Conservation (phyloP, 345 rosid species). For the Eutrema yunnanense region DNA sequence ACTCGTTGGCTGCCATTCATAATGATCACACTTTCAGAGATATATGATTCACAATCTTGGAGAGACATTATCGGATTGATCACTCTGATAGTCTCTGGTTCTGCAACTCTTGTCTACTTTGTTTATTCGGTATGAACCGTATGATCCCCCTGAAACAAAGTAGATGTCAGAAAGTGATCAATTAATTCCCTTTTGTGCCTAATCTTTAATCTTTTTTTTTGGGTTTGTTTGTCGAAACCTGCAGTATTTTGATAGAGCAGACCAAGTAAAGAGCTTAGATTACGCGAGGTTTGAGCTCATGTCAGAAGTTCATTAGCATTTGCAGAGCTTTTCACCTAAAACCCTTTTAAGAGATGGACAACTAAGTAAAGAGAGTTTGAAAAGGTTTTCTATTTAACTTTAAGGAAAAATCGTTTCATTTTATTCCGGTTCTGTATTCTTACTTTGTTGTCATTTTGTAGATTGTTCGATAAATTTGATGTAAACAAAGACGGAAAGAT, state of each 20-base stretch:
- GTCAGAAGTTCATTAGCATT: constrained; percentile 29
- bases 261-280: constrained; percentile 26
- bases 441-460: background rate
- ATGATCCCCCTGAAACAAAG: too few species aligned
- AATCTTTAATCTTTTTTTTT: too few species aligned
- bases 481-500: constrained; percentile 23
- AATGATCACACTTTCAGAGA: constrained; percentile 21
- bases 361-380: constrained; percentile 14
- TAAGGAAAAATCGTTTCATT: background rate
- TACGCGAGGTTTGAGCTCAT: constrained; percentile 24
- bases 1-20: constrained; percentile 2
- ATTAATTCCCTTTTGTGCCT: too few species aligned
- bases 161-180: too few species aligned
- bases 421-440: background rate
- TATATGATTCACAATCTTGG: constrained; percentile 14
- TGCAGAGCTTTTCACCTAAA: constrained; percentile 17
- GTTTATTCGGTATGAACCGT: constrained; percentile 19
- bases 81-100: constrained; percentile 24
- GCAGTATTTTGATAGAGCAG: constrained; percentile 11
- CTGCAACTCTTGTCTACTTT: constrained; percentile 21
- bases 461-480: constrained; percentile 23
- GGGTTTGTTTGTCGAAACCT: too few species aligned
- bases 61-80: background rate
- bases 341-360: constrained; percentile 20
- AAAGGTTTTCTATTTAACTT: background rate